Percentiles rank a stretch among this genome's conserved stretches.
phyloP scores from a whole-genome alignment of 148 eudicot genomes.

The Arbutus unedo region DNA sequence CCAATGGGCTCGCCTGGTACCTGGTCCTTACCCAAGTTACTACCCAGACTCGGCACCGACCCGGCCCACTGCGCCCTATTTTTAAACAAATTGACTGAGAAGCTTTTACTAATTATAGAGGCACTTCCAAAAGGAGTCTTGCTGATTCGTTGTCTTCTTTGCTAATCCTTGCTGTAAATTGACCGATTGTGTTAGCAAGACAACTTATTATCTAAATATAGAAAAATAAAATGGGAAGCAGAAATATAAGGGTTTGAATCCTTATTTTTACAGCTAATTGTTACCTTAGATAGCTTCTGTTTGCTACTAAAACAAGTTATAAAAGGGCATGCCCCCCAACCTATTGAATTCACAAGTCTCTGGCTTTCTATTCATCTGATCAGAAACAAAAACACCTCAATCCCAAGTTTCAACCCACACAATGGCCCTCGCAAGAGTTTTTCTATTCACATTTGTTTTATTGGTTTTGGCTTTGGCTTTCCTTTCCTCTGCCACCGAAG shows the following conservation, averaged over 20 bases:
- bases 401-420: not conserved
- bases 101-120: not conserved
- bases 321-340: not conserved
- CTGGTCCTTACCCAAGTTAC: too few relatives aligned
- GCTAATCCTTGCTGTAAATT: not conserved
- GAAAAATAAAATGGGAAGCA: not conserved
- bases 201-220: not conserved
- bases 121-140: not conserved
- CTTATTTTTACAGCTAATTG: not conserved
- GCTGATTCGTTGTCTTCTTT: not conserved
- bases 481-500: not conserved
- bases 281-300: not conserved
- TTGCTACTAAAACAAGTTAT: not conserved
- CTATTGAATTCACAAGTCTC: not conserved
- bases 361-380: not conserved
- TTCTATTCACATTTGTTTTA: not conserved
- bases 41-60: too few relatives aligned
- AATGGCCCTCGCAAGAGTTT: not conserved
- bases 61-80: not conserved
- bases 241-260: not conserved
- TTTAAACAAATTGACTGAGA: not conserved
- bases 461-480: slow-evolving; percentile 2
- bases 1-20: too few relatives aligned
- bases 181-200: not conserved
- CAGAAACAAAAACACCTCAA: not conserved